phyloP scores from a whole-genome alignment of 2,329 filamentous ascomycete genomes.

The Aspergillus sp. region DNA sequence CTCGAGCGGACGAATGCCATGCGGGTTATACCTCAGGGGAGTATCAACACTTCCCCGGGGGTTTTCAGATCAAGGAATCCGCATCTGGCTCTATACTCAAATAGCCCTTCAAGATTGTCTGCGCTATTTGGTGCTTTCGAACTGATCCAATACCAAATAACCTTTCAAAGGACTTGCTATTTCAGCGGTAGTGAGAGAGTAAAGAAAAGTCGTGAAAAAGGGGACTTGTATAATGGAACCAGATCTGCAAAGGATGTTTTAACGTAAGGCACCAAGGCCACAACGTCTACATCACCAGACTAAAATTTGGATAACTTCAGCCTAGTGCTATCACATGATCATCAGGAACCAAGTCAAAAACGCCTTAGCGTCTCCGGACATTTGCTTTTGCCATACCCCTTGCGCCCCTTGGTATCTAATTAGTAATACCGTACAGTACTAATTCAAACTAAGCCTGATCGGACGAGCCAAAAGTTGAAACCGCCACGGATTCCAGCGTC shows the following conservation, averaged over 20 bases:
- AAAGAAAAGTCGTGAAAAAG: background rate
- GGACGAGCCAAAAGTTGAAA: slow-evolving; percentile 4
- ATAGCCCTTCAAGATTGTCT: background rate
- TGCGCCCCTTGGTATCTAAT: background rate
- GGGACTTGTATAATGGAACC: background rate
- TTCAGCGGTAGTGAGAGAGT: background rate
- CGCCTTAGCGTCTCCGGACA: background rate
- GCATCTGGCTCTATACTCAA: slow-evolving; percentile 7
- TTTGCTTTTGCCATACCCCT: background rate
- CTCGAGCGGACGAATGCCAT: slow-evolving; percentile 39
- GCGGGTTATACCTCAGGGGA: slow-evolving; percentile 19
- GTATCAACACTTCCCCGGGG: slow-evolving; percentile 16
- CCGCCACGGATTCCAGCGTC: slow-evolving; percentile 6
- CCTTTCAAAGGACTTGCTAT: background rate
- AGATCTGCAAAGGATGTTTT: background rate
- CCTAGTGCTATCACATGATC: slow-evolving; percentile 2
- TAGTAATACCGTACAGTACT: background rate
- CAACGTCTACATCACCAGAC: too few species aligned
- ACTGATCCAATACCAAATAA: background rate
- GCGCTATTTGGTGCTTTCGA: background rate
- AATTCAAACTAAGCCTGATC: slow-evolving; percentile 11
- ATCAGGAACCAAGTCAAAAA: slow-evolving; percentile 4
- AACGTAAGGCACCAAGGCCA: slow-evolving; percentile 6
- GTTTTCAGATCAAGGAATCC: slow-evolving; percentile 10
- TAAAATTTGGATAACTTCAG: background rate